Conservation (phyloP, 768 basidiomycete species). For the Lactarius tabidus region DNA sequence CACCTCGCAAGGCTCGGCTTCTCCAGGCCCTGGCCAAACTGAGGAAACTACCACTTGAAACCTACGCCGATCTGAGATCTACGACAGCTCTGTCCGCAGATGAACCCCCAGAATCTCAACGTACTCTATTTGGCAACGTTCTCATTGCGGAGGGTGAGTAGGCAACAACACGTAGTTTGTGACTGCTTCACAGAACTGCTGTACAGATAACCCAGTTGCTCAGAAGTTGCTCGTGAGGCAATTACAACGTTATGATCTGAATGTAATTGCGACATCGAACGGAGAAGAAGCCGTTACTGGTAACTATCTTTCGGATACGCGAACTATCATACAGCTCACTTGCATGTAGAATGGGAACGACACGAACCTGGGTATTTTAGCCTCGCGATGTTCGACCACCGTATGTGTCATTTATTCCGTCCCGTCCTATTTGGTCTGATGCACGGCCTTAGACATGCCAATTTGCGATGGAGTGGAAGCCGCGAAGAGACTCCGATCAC, state of each 20-base stretch:
- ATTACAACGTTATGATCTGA: conserved; percentile 55
- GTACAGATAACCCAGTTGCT: conserved; percentile 64
- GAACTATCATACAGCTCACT: conserved; percentile 3
- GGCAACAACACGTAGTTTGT: neutral
- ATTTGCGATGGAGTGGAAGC: conserved; percentile 76
- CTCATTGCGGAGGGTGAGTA: conserved; percentile 65
- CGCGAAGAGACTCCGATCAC: conserved; percentile 54
- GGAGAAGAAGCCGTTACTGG: conserved; percentile 64
- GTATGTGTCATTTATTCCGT: conserved; percentile 32
- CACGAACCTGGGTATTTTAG: conserved; percentile 66
- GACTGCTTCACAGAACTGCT: neutral
- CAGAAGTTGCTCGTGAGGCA: conserved; percentile 66
- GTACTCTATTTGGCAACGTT: conserved; percentile 61
- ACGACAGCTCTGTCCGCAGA: conserved; percentile 44
- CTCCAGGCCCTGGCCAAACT: conserved; percentile 58
- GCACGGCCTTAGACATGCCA: conserved; percentile 58
- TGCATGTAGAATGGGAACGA: conserved; percentile 56
- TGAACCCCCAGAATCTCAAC: conserved; percentile 43
- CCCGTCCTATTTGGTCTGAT: neutral
- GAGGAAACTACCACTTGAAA: conserved; percentile 49
- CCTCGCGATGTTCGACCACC: conserved; percentile 71
- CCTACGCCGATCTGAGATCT: conserved; percentile 37
- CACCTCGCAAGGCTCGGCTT: conserved; percentile 55
- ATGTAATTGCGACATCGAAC: conserved; percentile 58
- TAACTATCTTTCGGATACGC: conserved; percentile 26